These are phyloP conservation scores for Cudoniella acicularis DNA, from an alignment of 495 filamentous ascomycete genomes.

Conservation along the genomic window DNA sequence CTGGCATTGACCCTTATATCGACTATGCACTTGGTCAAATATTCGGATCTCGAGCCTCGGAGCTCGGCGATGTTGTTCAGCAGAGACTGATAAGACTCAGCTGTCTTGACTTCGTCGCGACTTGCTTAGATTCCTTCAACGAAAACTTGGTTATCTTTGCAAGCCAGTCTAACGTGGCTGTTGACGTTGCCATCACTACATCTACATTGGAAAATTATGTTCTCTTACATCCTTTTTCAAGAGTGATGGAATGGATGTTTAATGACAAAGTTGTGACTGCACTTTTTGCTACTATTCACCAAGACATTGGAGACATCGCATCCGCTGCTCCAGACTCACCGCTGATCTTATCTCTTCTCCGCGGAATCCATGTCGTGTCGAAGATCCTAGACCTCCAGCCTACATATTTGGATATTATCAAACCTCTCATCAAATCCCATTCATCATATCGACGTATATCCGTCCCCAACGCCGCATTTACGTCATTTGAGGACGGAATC, in stretches of 20 bases:
- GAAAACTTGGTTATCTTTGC: slow-evolving; percentile 83
- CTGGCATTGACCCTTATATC: slow-evolving; percentile 86
- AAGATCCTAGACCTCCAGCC: slow-evolving; percentile 79
- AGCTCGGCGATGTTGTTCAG: slow-evolving; percentile 58
- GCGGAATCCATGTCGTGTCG: slow-evolving; percentile 75
- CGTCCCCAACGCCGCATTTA: slow-evolving; percentile 68
- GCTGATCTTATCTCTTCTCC: slow-evolving; percentile 66
- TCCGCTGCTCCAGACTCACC: slow-evolving; percentile 67
- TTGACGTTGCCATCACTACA: slow-evolving; percentile 68
- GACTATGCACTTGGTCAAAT: slow-evolving; percentile 81
- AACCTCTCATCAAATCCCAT: slow-evolving; percentile 61
- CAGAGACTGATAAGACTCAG: slow-evolving; percentile 66
- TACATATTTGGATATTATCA: slow-evolving; percentile 84
- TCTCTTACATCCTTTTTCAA: slow-evolving; percentile 82
- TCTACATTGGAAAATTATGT: slow-evolving; percentile 73
- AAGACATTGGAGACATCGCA: slow-evolving; percentile 64
- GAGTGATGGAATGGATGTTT: slow-evolving; percentile 96
- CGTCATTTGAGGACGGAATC: slow-evolving; percentile 88
- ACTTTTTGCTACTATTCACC: slow-evolving; percentile 71
- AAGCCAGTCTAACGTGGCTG: slow-evolving; percentile 64
- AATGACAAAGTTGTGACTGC: slow-evolving; percentile 81
- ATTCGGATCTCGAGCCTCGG: slow-evolving; percentile 57
- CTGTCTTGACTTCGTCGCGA: slow-evolving; percentile 73
- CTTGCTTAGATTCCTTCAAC: slow-evolving; percentile 80
- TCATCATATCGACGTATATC: slow-evolving; percentile 25